phyloP scores from a whole-genome alignment of 1,284 basidiomycete genomes.

The Sporisorium sorghi region DNA sequence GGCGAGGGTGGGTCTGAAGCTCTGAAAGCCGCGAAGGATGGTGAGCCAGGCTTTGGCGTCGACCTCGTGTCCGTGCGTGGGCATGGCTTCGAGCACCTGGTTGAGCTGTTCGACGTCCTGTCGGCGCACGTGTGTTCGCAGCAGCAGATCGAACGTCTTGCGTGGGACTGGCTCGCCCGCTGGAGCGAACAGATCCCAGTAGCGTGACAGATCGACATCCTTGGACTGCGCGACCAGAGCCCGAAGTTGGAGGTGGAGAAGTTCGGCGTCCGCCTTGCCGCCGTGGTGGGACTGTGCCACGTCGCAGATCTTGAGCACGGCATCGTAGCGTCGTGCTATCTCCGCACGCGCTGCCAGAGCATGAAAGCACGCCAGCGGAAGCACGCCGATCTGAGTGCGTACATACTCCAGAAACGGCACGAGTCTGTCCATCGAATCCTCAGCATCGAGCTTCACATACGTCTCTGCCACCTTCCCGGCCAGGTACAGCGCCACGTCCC shows the following conservation, averaged over 20 bases:
- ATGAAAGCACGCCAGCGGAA: conserved; percentile 36
- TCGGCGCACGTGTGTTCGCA: conserved; percentile 38
- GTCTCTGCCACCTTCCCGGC: conserved; percentile 38
- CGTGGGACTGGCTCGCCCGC: conserved; percentile 27
- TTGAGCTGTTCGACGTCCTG: conserved; percentile 37
- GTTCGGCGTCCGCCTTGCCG: conserved; percentile 31
- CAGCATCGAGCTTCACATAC: conserved; percentile 32
- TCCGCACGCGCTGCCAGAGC: conserved; percentile 28
- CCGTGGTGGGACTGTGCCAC: conserved; percentile 24
- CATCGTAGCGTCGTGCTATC: conserved; percentile 23
- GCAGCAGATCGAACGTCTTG: conserved; percentile 43
- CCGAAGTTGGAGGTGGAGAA: conserved; percentile 39
- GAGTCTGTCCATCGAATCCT: conserved; percentile 33
- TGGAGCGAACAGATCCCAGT: conserved; percentile 19
- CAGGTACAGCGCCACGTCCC: conserved; percentile 27
- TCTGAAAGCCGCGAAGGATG: conserved; percentile 40
- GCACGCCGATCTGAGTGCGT: conserved; percentile 17
- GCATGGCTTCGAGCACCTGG: conserved; percentile 39
- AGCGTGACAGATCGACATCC: conserved; percentile 11
- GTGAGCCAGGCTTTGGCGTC: conserved; percentile 45
- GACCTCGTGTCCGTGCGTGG: conserved; percentile 27
- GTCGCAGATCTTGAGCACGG: conserved; percentile 30
- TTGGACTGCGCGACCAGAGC: conserved; percentile 31
- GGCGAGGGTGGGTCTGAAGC: conserved; percentile 30
- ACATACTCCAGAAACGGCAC: conserved; percentile 31